phyloP scores from a whole-genome alignment of 495 filamentous ascomycete genomes.

The Talaromyces proteolyticus region DNA sequence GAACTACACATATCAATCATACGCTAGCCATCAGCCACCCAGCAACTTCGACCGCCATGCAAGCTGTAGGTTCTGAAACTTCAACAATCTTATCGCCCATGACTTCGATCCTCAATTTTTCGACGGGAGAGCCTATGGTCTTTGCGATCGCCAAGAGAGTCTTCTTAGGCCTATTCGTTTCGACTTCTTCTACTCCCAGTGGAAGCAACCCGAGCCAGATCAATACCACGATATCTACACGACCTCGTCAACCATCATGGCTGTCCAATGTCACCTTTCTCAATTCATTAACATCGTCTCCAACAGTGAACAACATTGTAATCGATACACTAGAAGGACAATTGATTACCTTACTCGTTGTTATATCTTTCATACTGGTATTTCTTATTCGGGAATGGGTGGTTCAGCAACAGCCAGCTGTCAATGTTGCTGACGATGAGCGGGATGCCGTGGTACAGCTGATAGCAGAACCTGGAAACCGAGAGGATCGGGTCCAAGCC shows the following conservation, averaged over 20 bases:
- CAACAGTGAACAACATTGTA: slow-evolving; percentile 70
- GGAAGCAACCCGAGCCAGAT: slow-evolving; percentile 11
- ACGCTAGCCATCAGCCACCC: slow-evolving; percentile 15
- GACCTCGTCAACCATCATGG: slow-evolving; percentile 36
- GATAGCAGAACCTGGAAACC: slow-evolving; percentile 33
- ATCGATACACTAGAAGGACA: slow-evolving; percentile 88
- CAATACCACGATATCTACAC: slow-evolving; percentile 19
- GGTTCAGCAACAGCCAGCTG: slow-evolving; percentile 88
- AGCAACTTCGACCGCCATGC: slow-evolving; percentile 18
- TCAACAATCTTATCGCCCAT: slow-evolving; percentile 26
- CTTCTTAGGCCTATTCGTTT: slow-evolving; percentile 32
- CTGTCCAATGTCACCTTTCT: slow-evolving; percentile 71
- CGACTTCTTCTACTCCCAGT: slow-evolving; percentile 24
- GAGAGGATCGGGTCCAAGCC: slow-evolving; percentile 10
- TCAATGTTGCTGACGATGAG: slow-evolving; percentile 50
- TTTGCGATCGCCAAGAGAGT: slow-evolving; percentile 40
- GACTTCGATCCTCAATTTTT: slow-evolving; percentile 37
- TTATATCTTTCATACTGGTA: slow-evolving; percentile 87
- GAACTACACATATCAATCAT: slow-evolving; percentile 32
- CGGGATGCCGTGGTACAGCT: slow-evolving; percentile 33
- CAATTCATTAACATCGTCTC: slow-evolving; percentile 63
- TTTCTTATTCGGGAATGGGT: slow-evolving; percentile 98
- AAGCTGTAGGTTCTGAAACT: slow-evolving; percentile 18
- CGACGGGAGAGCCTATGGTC: slow-evolving; percentile 41
- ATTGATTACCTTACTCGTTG: slow-evolving; percentile 84